Conservation (phyloP, 2,329 filamentous ascomycete genomes). For the Tolypocladium tundrense region DNA sequence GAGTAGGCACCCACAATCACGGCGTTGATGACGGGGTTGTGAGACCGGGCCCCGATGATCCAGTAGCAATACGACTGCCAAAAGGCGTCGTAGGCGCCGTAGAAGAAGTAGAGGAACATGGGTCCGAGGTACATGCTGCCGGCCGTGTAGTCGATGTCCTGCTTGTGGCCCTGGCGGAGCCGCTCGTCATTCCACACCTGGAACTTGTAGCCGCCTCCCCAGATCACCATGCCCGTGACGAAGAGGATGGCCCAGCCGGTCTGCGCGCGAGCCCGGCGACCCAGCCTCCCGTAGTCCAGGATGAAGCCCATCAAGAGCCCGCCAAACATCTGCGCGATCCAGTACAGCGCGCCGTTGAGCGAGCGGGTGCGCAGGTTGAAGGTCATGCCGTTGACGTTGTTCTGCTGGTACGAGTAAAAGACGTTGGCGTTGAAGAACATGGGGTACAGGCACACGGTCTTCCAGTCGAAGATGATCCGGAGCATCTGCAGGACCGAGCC, state of each 20-base stretch:
- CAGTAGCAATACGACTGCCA: constrained; percentile 59
- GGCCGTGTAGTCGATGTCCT: constrained; percentile 36
- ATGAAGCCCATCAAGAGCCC: constrained; percentile 34
- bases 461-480: constrained; percentile 22
- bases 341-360: constrained; percentile 42
- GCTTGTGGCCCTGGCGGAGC: constrained; percentile 26
- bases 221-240: constrained; percentile 39
- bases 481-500: constrained; percentile 25
- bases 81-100: constrained; percentile 58
- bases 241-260: constrained; percentile 36
- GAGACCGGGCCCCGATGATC: constrained; percentile 35
- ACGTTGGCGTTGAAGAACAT: constrained; percentile 44
- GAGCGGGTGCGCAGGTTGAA: constrained; percentile 45
- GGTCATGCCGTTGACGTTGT: constrained; percentile 40
- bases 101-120: constrained; percentile 62
- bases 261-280: constrained; percentile 33
- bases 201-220: constrained; percentile 54
- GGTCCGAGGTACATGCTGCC: constrained; percentile 45
- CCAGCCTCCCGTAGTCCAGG: constrained; percentile 31
- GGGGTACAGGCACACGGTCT: constrained; percentile 35
- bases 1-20: constrained; percentile 36
- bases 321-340: constrained; percentile 44
- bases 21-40: constrained; percentile 28
- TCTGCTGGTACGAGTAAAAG: constrained; percentile 47
- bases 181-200: constrained; percentile 43